These are phyloP conservation scores for Forsythia viridissima DNA, from an alignment of 257 asterid genomes.

Conservation along the genomic window DNA sequence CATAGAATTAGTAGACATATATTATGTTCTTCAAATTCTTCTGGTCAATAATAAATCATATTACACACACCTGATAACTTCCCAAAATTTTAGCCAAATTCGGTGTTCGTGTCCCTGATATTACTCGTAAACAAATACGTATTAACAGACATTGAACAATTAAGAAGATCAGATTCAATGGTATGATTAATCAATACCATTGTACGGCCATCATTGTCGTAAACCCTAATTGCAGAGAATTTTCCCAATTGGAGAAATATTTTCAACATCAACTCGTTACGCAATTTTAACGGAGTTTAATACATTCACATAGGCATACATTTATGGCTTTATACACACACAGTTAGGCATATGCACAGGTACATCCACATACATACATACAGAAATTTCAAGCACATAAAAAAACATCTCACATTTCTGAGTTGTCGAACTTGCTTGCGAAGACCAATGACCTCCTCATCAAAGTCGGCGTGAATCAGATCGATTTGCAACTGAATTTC, in stretches of 20 bases:
- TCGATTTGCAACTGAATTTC: slow-evolving; percentile 88
- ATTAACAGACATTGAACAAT: too few relatives aligned
- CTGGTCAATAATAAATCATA: too few relatives aligned
- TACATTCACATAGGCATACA: too few relatives aligned
- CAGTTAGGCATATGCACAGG: not conserved
- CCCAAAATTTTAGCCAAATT: too few relatives aligned
- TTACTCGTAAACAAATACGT: too few relatives aligned
- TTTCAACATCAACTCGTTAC: not conserved
- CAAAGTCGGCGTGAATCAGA: slow-evolving; percentile 73
- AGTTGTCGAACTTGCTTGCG: slow-evolving; percentile 84
- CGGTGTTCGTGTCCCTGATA: too few relatives aligned
- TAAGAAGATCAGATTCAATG: too few relatives aligned
- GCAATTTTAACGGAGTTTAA: not conserved
- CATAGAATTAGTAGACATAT: too few relatives aligned
- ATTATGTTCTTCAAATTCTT: too few relatives aligned
- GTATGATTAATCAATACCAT: too few relatives aligned
- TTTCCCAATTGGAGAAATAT: not conserved
- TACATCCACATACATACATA: not conserved
- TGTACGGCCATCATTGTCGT: not conserved
- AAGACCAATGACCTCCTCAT: slow-evolving; percentile 76
- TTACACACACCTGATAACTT: too few relatives aligned
- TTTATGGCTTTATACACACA: slow-evolving; percentile 1
- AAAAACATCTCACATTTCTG: slow-evolving; percentile 52
- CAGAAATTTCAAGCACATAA: not conserved
- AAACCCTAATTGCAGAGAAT: slow-evolving; percentile 7